These are phyloP conservation scores for Cadophora sp. DNA, from an alignment of 2,329 filamentous ascomycete genomes.

Conservation along the genomic window DNA sequence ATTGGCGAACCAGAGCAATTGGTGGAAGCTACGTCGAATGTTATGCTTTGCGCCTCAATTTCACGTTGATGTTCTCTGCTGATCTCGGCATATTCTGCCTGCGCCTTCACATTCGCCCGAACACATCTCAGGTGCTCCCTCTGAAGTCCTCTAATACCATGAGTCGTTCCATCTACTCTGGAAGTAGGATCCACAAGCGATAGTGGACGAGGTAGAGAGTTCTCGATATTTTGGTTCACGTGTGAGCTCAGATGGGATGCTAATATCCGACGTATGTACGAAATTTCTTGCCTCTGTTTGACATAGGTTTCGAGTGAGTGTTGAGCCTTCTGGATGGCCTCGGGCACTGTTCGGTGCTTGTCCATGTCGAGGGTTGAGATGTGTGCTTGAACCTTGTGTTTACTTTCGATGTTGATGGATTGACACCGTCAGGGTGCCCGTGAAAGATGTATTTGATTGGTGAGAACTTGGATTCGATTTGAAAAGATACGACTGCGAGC, in stretches of 20 bases:
- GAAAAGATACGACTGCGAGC: neutral
- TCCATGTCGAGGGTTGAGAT: constrained; percentile 32
- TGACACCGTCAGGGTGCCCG: neutral
- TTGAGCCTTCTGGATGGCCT: constrained; percentile 50
- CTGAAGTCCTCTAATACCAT: constrained; percentile 54
- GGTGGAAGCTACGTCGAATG: constrained; percentile 28
- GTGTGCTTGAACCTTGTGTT: constrained; percentile 18
- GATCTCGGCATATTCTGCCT: constrained; percentile 50
- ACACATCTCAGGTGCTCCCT: constrained; percentile 62
- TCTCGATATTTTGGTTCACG: constrained; percentile 45
- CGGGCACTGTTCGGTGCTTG: constrained; percentile 38
- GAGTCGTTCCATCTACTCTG: constrained; percentile 46
- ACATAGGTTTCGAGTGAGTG: constrained; percentile 58
- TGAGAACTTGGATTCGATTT: neutral
- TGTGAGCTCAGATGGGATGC: constrained; percentile 59
- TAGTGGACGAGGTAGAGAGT: constrained; percentile 47
- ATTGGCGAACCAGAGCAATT: constrained; percentile 44
- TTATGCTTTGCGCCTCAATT: constrained; percentile 1
- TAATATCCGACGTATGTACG: constrained; percentile 61
- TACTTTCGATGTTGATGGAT: constrained; percentile 8
- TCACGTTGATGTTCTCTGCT: constrained; percentile 34
- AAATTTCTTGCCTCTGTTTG: constrained; percentile 62
- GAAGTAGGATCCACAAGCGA: constrained; percentile 54
- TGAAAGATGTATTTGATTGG: neutral
- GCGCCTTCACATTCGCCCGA: constrained; percentile 58